These are phyloP conservation scores for Meyerozyma athensensis DNA, from an alignment of 1,139 yeast genomes.

Conservation along the genomic window DNA sequence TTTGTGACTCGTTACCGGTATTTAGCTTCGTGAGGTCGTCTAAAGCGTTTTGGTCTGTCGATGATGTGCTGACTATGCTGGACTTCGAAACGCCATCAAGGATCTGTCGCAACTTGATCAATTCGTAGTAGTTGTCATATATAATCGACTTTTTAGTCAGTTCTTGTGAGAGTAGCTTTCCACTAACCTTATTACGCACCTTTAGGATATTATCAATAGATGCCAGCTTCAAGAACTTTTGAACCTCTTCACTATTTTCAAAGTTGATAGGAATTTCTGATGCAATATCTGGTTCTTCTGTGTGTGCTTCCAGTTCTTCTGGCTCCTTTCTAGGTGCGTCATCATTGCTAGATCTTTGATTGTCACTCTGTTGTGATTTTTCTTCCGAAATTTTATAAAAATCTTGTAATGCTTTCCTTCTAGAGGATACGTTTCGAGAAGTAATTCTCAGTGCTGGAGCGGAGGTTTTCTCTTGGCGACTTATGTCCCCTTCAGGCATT, in stretches of 20 bases:
- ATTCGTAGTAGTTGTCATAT: slow-evolving; percentile 48
- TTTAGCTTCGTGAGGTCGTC: slow-evolving; percentile 7
- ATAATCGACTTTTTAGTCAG: slow-evolving; percentile 45
- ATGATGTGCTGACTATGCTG: slow-evolving; percentile 6
- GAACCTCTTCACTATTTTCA: slow-evolving; percentile 19
- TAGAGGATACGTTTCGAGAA: slow-evolving; percentile 3
- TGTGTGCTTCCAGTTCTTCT: slow-evolving; percentile 4
- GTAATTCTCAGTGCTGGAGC: slow-evolving; percentile 10
- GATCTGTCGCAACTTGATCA: slow-evolving; percentile 39
- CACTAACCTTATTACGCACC: slow-evolving; percentile 30
- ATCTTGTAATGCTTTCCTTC: not conserved
- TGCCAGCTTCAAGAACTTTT: slow-evolving; percentile 13
- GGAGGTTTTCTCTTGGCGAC: not conserved
- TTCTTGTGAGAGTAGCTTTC: slow-evolving; percentile 33
- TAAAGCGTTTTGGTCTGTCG: slow-evolving; percentile 1
- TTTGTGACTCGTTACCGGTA: slow-evolving; percentile 5
- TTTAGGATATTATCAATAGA: slow-evolving; percentile 31
- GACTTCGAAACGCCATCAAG: slow-evolving; percentile 24
- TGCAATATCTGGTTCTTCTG: slow-evolving; percentile 3
- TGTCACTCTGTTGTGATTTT: not conserved
- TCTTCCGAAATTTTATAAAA: slow-evolving; percentile 5
- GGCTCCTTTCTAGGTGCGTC: slow-evolving; percentile 1
- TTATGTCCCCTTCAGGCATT: slow-evolving; percentile 1
- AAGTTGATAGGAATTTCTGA: slow-evolving; percentile 11
- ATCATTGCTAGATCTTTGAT: slow-evolving; percentile 4